Conservation (phyloP, 495 filamentous ascomycete genomes). For the Xylaria longipes region DNA sequence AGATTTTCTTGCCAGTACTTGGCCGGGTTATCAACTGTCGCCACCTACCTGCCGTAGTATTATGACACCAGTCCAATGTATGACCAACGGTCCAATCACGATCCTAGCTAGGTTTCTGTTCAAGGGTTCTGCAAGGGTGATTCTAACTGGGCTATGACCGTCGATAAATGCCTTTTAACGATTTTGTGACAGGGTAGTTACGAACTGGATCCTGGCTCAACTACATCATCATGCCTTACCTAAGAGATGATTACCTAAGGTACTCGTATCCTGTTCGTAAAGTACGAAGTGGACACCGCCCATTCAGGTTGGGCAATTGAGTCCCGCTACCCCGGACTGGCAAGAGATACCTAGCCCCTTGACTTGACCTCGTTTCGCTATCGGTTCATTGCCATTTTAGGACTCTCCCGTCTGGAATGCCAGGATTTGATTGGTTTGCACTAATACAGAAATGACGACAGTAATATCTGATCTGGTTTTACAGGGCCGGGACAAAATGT, state of each 20-base stretch:
- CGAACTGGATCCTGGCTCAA: slow-evolving; percentile 24
- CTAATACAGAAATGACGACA: slow-evolving; percentile 35
- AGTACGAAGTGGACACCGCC: not conserved
- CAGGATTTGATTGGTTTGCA: slow-evolving; percentile 29
- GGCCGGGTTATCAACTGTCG: not conserved
- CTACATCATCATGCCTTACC: slow-evolving; percentile 34
- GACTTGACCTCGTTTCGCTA: slow-evolving; percentile 22
- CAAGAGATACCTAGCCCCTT: slow-evolving; percentile 24
- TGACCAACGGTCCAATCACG: slow-evolving; percentile 4
- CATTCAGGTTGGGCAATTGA: slow-evolving; percentile 9
- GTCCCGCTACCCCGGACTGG: slow-evolving; percentile 22
- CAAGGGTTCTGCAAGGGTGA: not conserved
- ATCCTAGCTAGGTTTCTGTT: not conserved
- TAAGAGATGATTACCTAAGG: slow-evolving; percentile 16
- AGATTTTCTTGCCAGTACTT: not conserved
- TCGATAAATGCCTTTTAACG: not conserved
- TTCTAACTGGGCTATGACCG: not conserved
- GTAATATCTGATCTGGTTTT: slow-evolving; percentile 9
- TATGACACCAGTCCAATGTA: slow-evolving; percentile 8
- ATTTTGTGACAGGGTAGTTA: slow-evolving; percentile 21
- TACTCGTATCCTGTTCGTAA: too few species aligned
- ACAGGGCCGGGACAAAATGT: slow-evolving; percentile 5
- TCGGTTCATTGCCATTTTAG: slow-evolving; percentile 32
- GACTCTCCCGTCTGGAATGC: slow-evolving; percentile 23
- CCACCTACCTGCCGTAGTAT: not conserved